Evolutionary conservation across 2,329 filamentous ascomycete species (phyloP).

Genomic region (Botrytis medusae): DNA sequence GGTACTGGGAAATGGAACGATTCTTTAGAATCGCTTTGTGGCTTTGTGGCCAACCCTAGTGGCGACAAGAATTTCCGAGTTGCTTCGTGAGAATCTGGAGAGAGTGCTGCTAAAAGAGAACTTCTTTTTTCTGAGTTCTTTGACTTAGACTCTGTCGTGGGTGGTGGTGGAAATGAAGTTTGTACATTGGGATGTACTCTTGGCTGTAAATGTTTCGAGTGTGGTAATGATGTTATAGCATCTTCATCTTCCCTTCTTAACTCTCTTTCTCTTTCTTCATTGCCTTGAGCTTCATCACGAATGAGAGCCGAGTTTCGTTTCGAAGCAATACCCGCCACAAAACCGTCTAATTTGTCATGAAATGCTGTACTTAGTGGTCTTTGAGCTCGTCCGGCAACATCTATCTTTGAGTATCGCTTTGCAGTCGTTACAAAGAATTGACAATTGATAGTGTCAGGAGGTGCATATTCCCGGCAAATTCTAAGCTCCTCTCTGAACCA

Average conservation of each 20-base stretch:
- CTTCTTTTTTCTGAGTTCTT: constrained; percentile 50
- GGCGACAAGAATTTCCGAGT: constrained; percentile 38
- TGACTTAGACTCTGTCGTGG: constrained; percentile 45
- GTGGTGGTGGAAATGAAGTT: constrained; percentile 37
- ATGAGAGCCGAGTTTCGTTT: constrained; percentile 86
- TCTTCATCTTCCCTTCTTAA: constrained; percentile 82
- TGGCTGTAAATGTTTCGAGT: constrained; percentile 61
- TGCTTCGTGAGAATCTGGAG: constrained; percentile 44
- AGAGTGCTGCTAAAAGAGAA: constrained; percentile 15
- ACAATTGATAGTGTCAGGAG: constrained; percentile 84
- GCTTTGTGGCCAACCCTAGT: constrained; percentile 3
- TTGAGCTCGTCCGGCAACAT: constrained; percentile 48
- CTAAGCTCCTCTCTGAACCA: constrained; percentile 96
- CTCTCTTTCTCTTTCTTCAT: constrained; percentile 75
- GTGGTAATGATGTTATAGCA: constrained; percentile 76
- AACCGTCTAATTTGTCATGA: constrained; percentile 84
- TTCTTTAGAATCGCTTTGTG: constrained; percentile 33
- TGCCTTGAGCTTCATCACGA: constrained; percentile 74
- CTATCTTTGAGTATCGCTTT: constrained; percentile 45
- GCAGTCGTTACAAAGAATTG: constrained; percentile 92
- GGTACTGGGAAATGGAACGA: constrained; percentile 59
- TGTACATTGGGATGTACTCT: constrained; percentile 43
- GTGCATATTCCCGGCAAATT: constrained; percentile 86
- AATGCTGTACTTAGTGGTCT: constrained; percentile 72
- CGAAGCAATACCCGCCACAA: constrained; percentile 81